phyloP scores from a whole-genome alignment of 1,284 basidiomycete genomes.

The Waitea zeae region DNA sequence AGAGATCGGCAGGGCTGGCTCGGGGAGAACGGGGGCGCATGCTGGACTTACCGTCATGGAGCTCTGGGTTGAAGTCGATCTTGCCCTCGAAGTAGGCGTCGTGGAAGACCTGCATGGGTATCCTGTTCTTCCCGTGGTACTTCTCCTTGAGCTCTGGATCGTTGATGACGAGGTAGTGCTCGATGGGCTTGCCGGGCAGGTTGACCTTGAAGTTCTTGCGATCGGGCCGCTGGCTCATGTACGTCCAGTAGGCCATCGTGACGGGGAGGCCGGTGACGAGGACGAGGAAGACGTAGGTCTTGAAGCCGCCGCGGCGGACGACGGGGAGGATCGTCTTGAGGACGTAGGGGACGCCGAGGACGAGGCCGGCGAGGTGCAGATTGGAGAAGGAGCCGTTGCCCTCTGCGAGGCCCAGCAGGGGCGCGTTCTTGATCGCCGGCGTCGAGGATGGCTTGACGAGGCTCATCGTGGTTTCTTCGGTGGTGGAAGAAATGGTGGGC shows the following conservation, averaged over 20 bases:
- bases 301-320: constrained; percentile 62
- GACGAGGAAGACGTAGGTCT: constrained; percentile 73
- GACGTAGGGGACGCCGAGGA: constrained; percentile 68
- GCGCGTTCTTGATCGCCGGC: constrained; percentile 70
- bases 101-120: constrained; percentile 95
- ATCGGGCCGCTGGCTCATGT: constrained; percentile 70
- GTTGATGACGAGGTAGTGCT: constrained; percentile 84
- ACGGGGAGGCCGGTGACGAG: constrained; percentile 63
- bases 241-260: constrained; percentile 78
- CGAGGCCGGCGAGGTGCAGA: constrained; percentile 57
- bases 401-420: constrained; percentile 69
- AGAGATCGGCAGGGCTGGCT: constrained; percentile 90
- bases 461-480: no score
- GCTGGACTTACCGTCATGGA: constrained; percentile 42
- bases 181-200: constrained; percentile 76
- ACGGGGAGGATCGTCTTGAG: constrained; percentile 67
- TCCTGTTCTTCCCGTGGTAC: constrained; percentile 77
- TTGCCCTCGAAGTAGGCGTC: constrained; percentile 97
- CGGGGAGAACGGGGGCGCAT: no score
- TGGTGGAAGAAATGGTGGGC: no score
- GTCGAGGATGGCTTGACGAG: constrained; percentile 21
- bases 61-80: constrained; percentile 66
- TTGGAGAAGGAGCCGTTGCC: constrained; percentile 79
- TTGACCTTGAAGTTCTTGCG: constrained; percentile 78
- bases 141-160: constrained; percentile 65